Evolutionary conservation across 106 monocot species (phyloP).

Genomic region (Narthecium ossifragum): DNA sequence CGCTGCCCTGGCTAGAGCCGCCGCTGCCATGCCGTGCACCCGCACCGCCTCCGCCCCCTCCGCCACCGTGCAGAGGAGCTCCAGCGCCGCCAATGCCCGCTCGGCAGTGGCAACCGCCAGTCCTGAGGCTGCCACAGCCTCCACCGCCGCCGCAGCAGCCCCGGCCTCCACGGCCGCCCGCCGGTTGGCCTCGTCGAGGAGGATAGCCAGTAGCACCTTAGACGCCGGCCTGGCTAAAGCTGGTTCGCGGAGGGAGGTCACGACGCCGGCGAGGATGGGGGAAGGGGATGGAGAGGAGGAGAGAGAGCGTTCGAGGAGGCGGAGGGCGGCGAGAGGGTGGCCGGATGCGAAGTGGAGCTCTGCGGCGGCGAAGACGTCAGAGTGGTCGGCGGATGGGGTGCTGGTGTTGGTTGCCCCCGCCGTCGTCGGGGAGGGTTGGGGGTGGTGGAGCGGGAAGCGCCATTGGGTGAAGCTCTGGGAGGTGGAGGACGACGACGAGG

Average conservation of each 20-base stretch:
- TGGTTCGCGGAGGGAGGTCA: slow-evolving; percentile 41
- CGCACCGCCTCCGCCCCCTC: slow-evolving; percentile 65
- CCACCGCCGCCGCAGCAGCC: slow-evolving; percentile 47
- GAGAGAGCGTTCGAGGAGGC: slow-evolving; percentile 48
- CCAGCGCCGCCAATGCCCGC: slow-evolving; percentile 57
- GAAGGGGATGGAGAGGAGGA: slow-evolving; percentile 21
- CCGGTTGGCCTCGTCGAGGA: slow-evolving; percentile 61
- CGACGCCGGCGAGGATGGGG: slow-evolving; percentile 50
- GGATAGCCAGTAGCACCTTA: slow-evolving; percentile 68
- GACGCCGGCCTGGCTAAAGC: slow-evolving; percentile 56
- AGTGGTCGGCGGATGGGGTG: slow-evolving; percentile 13
- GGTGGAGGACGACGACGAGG: slow-evolving; percentile 84
- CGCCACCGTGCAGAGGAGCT: slow-evolving; percentile 67
- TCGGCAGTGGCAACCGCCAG: slow-evolving; percentile 41
- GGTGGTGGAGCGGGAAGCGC: slow-evolving; percentile 80
- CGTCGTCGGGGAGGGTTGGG: slow-evolving; percentile 12
- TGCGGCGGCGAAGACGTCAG: slow-evolving; percentile 39
- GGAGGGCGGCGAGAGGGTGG: slow-evolving; percentile 35
- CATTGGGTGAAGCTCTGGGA: slow-evolving; percentile 98
- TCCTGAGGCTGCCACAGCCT: slow-evolving; percentile 21
- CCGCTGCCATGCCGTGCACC: slow-evolving; percentile 22
- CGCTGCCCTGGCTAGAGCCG: slow-evolving; percentile 42
- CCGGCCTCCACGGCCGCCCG: slow-evolving; percentile 56
- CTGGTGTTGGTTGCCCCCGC: too few relatives aligned
- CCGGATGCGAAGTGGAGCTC: slow-evolving; percentile 56